Conservation (phyloP, 208 protist species). For the Acanthamoeba triangularis region DNA sequence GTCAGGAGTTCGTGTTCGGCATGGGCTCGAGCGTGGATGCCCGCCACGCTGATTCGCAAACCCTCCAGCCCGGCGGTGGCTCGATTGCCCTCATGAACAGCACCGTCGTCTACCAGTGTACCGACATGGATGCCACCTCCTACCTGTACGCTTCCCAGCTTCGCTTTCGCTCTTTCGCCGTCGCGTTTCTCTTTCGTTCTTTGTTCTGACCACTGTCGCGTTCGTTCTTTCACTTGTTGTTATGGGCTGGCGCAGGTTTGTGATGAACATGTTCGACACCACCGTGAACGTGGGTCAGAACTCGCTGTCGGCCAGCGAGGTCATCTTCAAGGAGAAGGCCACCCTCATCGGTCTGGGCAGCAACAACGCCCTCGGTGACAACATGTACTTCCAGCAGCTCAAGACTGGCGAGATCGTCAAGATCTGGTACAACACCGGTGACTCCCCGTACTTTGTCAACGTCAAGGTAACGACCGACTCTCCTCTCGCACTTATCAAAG, state of each 20-base stretch:
- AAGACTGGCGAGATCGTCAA: constrained; percentile 75
- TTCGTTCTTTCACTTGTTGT: background rate
- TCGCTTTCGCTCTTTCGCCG: too few species aligned
- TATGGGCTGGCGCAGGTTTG: constrained; percentile 30
- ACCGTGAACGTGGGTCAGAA: constrained; percentile 77
- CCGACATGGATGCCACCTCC: constrained; percentile 72
- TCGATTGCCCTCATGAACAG: constrained; percentile 51
- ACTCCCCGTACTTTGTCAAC: constrained; percentile 76
- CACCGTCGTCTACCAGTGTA: constrained; percentile 71
- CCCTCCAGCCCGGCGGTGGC: constrained; percentile 77
- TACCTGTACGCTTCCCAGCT: constrained; percentile 39
- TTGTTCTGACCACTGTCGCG: background rate
- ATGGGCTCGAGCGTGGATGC: constrained; percentile 74
- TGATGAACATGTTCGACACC: constrained; percentile 84
- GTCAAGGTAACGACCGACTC: constrained; percentile 77
- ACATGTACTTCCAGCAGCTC: constrained; percentile 82
- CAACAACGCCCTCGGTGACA: constrained; percentile 71
- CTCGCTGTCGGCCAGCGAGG: background rate
- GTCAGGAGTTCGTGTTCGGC: constrained; percentile 72
- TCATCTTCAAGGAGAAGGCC: background rate
- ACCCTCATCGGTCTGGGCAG: background rate
- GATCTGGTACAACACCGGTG: constrained; percentile 78
- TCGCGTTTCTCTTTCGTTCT: too few species aligned
- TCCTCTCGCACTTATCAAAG: background rate
- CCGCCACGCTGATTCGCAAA: constrained; percentile 26